These are phyloP conservation scores for Komagataella pastoris DNA, from an alignment of 805 yeast species.

Conservation along the genomic window DNA sequence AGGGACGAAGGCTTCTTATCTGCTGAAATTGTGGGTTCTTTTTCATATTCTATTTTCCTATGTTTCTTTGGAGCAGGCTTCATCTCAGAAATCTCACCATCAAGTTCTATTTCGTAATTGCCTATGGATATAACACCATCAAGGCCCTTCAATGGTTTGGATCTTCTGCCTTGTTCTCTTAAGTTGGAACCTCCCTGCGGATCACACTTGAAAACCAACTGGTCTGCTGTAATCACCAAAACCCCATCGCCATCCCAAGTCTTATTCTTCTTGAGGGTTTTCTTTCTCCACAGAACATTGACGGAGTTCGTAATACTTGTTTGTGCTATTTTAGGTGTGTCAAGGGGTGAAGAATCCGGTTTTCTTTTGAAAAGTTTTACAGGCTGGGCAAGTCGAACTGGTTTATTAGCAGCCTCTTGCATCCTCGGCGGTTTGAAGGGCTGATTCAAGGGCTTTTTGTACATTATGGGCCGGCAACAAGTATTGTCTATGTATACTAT, in stretches of 20 bases:
- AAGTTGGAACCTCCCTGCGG: slow-evolving; percentile 13
- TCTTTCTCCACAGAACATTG: slow-evolving; percentile 55
- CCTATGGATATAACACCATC: slow-evolving; percentile 39
- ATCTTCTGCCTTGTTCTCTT: slow-evolving; percentile 7
- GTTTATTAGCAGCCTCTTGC: slow-evolving; percentile 2
- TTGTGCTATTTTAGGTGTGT: not conserved
- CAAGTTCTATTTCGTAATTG: slow-evolving; percentile 48
- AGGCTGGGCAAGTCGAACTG: not conserved
- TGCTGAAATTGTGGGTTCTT: not conserved
- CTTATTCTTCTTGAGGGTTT: slow-evolving; percentile 65
- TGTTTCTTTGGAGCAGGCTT: not conserved
- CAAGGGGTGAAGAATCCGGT: not conserved
- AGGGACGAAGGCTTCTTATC: not conserved
- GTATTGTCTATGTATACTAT: not conserved
- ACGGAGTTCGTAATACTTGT: slow-evolving; percentile 5
- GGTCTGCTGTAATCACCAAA: slow-evolving; percentile 20
- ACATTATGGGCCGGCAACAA: not conserved
- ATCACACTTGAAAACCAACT: slow-evolving; percentile 17
- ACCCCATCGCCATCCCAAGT: slow-evolving; percentile 93
- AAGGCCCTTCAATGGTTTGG: slow-evolving; percentile 5
- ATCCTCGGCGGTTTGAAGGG: slow-evolving; percentile 41
- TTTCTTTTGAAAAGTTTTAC: not conserved
- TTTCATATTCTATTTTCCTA: not conserved
- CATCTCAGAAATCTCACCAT: slow-evolving; percentile 21
- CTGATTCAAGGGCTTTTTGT: slow-evolving; percentile 16